A percentile compares a stretch with the other conserved stretches of the same genome.
Evolutionary conservation across 2,329 filamentous ascomycete species (phyloP).

Genomic region (Fusarium sacchari): DNA sequence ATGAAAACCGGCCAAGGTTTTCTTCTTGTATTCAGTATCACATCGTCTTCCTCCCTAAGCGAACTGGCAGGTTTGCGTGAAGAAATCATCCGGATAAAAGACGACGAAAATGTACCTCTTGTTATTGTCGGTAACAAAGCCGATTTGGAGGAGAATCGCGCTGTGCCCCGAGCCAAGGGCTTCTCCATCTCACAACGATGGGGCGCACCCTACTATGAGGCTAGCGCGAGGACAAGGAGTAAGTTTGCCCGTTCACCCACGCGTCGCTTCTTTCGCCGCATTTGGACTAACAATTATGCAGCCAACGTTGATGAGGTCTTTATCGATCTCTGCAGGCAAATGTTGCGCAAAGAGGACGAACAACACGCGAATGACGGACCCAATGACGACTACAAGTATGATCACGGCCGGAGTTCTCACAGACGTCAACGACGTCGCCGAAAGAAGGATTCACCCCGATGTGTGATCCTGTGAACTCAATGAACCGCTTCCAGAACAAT

Average conservation of each 20-base stretch:
- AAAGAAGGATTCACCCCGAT: conserved; percentile 52
- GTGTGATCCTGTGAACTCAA: conserved; percentile 54
- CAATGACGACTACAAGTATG: conserved; percentile 56
- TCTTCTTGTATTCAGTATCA: conserved; percentile 91
- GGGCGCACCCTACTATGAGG: conserved; percentile 92
- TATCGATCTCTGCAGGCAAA: conserved; percentile 83
- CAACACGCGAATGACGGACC: conserved; percentile 47
- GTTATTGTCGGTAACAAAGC: conserved; percentile 94
- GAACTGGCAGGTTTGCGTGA: conserved; percentile 85
- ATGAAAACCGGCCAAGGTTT: conserved; percentile 96
- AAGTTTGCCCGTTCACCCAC: conserved; percentile 44
- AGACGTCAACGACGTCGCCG: conserved; percentile 46
- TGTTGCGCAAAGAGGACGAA: conserved; percentile 77
- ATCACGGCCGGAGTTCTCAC: conserved; percentile 42
- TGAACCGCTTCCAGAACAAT: background rate
- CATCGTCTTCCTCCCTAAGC: conserved; percentile 82
- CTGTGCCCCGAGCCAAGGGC: conserved; percentile 79
- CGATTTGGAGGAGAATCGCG: conserved; percentile 86
- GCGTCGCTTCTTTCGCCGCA: conserved; percentile 13
- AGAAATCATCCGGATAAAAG: conserved; percentile 91
- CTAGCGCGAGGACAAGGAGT: conserved; percentile 81
- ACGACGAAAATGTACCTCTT: conserved; percentile 84
- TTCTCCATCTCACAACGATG: conserved; percentile 88
- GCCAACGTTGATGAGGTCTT: conserved; percentile 93
- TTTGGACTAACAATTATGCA: conserved; percentile 47